Base-by-base conservation (phyloP, 1,139 yeast species). In the Yamadazyma triangularis region DNA sequence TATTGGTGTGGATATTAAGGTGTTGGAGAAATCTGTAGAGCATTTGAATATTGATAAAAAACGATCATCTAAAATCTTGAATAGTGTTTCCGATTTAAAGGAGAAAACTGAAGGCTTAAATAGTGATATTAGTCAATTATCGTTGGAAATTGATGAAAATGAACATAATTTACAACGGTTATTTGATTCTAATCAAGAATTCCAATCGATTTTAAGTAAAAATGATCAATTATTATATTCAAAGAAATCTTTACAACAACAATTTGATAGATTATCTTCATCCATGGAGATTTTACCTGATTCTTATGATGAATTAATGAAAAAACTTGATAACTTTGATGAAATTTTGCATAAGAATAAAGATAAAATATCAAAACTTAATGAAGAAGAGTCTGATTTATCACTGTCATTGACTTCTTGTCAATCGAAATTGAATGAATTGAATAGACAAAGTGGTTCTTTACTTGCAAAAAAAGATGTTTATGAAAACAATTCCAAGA, bases 151-250 rank as follows among this genome's bases (percentile, higher is more conserved):
- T 34, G 70, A 70, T 11, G 50, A 53, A 4, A 66, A 79, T 4
- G 80, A 82, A 20, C 55, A 57, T 19, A 75, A 82, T 40, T 73
- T 88, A 2, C 81, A 83, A 29, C 55, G 54, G 9, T 60, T 89
- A 6, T 87, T 88, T 54, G 76, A 76, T 27, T 71, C 87, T 1
- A 85, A 87, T 50, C 96, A 87, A 53, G 82, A 79, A 38, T 88
- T 84, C 47, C 96, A 88, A 51, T 70, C 77, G 37, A 77, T 79
- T 2, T 53, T 87, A 18, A 78, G 83, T 24, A 76, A 75, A 41
- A 56, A 78, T 19, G 87, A 83, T 26, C 78, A 76, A 38, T 53
- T 80, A 26, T 58, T 60, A 22, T 75, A 71, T 40, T 72, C 71
- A 34, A 64, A 64, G 36, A 47, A 48, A 13, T 60, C 77, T 1